Percentiles rank a stretch among this genome's conserved stretches.
Evolutionary conservation across 2,329 filamentous ascomycete species (phyloP).

Genomic region (Stagonosporopsis rhizophila): DNA sequence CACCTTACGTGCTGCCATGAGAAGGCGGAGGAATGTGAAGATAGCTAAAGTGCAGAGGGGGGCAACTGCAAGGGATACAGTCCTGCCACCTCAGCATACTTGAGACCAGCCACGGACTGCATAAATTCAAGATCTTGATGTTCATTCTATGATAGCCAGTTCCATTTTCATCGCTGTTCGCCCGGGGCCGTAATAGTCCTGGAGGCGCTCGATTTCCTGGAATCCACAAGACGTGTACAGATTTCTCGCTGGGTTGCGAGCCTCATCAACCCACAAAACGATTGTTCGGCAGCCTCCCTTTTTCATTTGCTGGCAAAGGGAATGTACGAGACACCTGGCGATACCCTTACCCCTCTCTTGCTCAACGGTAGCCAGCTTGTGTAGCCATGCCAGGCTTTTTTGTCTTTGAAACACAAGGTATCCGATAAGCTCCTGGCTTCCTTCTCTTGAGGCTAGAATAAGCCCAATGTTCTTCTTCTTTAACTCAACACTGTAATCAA

Average conservation of each 20-base stretch:
- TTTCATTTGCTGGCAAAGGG: constrained; percentile 52
- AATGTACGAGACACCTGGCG: constrained; percentile 54
- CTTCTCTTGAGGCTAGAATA: constrained; percentile 41
- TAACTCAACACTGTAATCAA: constrained; percentile 56
- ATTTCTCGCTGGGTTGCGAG: constrained; percentile 52
- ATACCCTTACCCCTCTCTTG: constrained; percentile 56
- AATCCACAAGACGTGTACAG: constrained; percentile 58
- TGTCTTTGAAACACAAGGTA: constrained; percentile 48
- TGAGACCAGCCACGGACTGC: constrained; percentile 20
- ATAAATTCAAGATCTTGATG: not conserved
- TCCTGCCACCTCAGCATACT: constrained; percentile 32
- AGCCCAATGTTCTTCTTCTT: constrained; percentile 59
- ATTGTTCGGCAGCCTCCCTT: constrained; percentile 57
- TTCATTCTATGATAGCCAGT: constrained; percentile 27
- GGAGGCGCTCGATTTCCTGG: constrained; percentile 54
- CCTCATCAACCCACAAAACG: constrained; percentile 61
- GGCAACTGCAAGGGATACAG: constrained; percentile 41
- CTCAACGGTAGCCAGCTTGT: constrained; percentile 61
- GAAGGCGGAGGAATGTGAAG: constrained; percentile 39
- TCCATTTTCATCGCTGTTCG: constrained; percentile 52
- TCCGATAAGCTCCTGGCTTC: constrained; percentile 45
- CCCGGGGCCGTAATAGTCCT: constrained; percentile 60
- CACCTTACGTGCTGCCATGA: constrained; percentile 33
- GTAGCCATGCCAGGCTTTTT: constrained; percentile 52
- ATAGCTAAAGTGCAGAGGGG: constrained; percentile 24